phyloP scores from a whole-genome alignment of 805 yeast species.

The Starmerella powellii region DNA sequence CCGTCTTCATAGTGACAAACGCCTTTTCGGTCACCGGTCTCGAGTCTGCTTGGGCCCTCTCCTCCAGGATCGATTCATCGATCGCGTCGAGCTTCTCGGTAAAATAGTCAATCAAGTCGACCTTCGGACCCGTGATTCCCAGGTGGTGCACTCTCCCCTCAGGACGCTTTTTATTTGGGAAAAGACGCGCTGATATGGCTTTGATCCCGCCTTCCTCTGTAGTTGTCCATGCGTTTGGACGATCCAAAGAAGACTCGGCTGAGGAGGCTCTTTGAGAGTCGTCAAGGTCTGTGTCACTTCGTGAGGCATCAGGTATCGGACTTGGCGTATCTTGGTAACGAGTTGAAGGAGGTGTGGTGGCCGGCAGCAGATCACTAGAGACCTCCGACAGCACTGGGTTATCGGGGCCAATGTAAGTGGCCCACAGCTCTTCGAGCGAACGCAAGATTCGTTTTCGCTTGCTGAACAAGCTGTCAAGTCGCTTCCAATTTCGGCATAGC shows the following conservation, averaged over 20 bases:
- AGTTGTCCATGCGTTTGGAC: neutral
- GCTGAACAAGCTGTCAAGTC: conserved; percentile 52
- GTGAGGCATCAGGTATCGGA: neutral
- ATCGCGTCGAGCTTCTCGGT: conserved; percentile 54
- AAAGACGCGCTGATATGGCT: conserved; percentile 1
- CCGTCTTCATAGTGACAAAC: conserved; percentile 87
- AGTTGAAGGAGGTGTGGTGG: too few species aligned
- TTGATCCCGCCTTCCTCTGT: conserved; percentile 2
- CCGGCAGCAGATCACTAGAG: too few species aligned
- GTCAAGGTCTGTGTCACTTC: neutral
- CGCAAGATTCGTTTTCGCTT: conserved; percentile 43
- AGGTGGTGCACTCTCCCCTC: conserved; percentile 44
- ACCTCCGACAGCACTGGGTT: conserved; percentile 21
- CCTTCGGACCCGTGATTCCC: conserved; percentile 53
- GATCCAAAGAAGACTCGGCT: neutral
- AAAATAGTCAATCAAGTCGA: conserved; percentile 72
- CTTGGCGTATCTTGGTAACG: too few species aligned
- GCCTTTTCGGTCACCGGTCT: conserved; percentile 75
- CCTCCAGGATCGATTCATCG: conserved; percentile 55
- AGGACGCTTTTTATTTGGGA: conserved; percentile 39
- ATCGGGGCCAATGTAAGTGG: conserved; percentile 42
- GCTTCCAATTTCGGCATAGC: conserved; percentile 79
- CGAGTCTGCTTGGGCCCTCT: conserved; percentile 50
- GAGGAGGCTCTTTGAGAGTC: neutral
- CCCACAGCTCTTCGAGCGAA: conserved; percentile 60